Conservation (phyloP, 1,139 yeast species). For the Geotrichum fermentans region DNA sequence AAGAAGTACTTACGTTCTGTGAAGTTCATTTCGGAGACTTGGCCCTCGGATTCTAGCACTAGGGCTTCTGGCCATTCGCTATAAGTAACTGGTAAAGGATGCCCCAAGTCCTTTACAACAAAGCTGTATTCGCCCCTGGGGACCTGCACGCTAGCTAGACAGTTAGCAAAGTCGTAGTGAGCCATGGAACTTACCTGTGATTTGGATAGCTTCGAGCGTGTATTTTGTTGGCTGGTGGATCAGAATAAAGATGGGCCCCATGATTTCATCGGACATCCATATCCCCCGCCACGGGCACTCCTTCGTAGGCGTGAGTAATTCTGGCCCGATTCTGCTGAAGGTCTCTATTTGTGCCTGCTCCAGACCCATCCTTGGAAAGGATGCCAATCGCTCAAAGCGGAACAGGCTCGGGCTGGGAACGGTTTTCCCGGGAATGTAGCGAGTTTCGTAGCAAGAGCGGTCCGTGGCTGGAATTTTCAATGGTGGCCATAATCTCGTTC, state of each 20-base stretch:
- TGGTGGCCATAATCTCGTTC: constrained; percentile 31
- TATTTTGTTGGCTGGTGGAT: constrained; percentile 27
- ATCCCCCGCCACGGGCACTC: constrained; percentile 29
- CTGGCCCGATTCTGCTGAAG: constrained; percentile 19
- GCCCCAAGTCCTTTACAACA: constrained; percentile 27
- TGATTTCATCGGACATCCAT: constrained; percentile 29
- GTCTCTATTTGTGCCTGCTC: constrained; percentile 24
- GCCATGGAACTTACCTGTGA: constrained; percentile 24
- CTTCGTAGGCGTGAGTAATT: constrained; percentile 16
- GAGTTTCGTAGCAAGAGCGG: constrained; percentile 27
- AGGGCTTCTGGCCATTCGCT: constrained; percentile 29
- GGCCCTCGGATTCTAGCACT: constrained; percentile 29
- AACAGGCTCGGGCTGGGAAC: constrained; percentile 23
- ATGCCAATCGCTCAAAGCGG: constrained; percentile 24
- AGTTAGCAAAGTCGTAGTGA: not conserved
- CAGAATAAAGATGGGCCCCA: constrained; percentile 27
- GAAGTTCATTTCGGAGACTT: constrained; percentile 27
- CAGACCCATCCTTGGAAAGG: constrained; percentile 23
- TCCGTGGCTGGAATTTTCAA: constrained; percentile 24
- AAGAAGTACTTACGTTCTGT: constrained; percentile 22
- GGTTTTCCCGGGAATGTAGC: constrained; percentile 15
- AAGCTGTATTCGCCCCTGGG: constrained; percentile 34
- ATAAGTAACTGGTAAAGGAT: constrained; percentile 24
- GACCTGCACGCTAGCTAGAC: constrained; percentile 28
- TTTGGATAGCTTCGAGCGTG: constrained; percentile 32